Conservation (phyloP, 2,329 filamentous ascomycete species). For the Arthrocladium fulminans region DNA sequence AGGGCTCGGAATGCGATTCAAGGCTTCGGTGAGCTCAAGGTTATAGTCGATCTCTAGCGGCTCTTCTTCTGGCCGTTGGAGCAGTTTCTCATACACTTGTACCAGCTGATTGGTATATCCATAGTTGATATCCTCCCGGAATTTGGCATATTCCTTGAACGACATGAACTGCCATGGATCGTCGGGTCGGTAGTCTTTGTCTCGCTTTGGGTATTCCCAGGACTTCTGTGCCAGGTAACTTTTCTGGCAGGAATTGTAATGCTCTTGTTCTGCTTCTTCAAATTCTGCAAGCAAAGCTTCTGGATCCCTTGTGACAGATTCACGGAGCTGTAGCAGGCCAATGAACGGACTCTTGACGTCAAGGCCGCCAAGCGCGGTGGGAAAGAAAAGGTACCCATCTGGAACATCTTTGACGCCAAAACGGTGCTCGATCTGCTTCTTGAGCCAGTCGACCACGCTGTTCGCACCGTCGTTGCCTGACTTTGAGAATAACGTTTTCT, state of each 20-base stretch:
- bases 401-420: constrained; percentile 44
- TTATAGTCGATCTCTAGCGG: constrained; percentile 25
- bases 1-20: constrained; percentile 3
- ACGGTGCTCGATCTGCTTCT: constrained; percentile 42
- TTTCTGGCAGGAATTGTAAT: constrained; percentile 40
- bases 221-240: constrained; percentile 24
- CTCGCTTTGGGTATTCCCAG: constrained; percentile 4
- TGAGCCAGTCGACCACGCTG: constrained; percentile 49
- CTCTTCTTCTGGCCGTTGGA: constrained; percentile 27
- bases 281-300: constrained; percentile 27
- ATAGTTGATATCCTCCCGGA: constrained; percentile 27
- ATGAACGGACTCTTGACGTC: constrained; percentile 45
- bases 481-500: constrained; percentile 41
- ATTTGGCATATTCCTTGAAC: constrained; percentile 31
- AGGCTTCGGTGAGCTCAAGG: constrained; percentile 18
- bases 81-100: constrained; percentile 28
- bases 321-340: constrained; percentile 39
- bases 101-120: constrained; percentile 20
- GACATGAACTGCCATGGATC: constrained; percentile 28
- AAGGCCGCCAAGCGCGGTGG: constrained; percentile 43
- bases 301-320: constrained; percentile 32
- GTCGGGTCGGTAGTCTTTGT: constrained; percentile 7
- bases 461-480: constrained; percentile 11
- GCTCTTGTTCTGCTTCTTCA: constrained; percentile 42
- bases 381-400: constrained; percentile 47